These are phyloP conservation scores for Cerioporus squamosus DNA, from an alignment of 1,284 basidiomycete species.

Conservation along the genomic window DNA sequence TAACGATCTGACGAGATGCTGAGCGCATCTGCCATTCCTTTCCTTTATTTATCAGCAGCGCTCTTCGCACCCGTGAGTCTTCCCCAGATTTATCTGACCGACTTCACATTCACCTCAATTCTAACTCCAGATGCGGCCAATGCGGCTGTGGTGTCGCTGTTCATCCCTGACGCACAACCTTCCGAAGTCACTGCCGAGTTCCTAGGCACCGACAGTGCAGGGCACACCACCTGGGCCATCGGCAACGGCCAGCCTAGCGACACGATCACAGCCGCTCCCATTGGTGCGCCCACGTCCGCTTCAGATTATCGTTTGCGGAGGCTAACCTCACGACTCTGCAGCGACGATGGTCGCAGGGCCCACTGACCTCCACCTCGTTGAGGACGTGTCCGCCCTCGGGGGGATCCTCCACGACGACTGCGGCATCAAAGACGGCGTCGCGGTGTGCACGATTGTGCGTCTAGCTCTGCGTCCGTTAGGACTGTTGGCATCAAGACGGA, in stretches of 20 bases:
- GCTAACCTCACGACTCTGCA: slow-evolving; percentile 11
- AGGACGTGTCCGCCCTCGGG: slow-evolving; percentile 13
- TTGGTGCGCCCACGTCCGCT: slow-evolving; percentile 35
- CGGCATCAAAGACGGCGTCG: slow-evolving; percentile 22
- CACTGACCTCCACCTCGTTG: slow-evolving; percentile 24
- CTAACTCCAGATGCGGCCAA: slow-evolving; percentile 16
- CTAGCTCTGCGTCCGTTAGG: slow-evolving; percentile 2
- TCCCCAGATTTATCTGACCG: no score
- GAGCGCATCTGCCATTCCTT: no score
- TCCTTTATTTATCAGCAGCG: no score
- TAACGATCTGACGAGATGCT: no score
- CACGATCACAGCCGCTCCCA: slow-evolving; percentile 34
- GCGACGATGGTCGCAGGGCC: slow-evolving; percentile 34
- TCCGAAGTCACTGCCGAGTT: slow-evolving; percentile 44
- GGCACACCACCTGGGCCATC: slow-evolving; percentile 47
- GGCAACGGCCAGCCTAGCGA: slow-evolving; percentile 41
- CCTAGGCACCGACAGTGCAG: slow-evolving; percentile 42
- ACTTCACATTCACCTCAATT: no score
- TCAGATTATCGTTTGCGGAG: no score
- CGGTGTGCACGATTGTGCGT: slow-evolving; percentile 25
- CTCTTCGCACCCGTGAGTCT: no score
- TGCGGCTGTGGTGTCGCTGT: slow-evolving; percentile 34
- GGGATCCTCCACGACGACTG: slow-evolving; percentile 25
- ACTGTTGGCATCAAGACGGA: slow-evolving; percentile 17
- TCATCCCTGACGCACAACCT: slow-evolving; percentile 47